A percentile compares a stretch with the other conserved stretches of the same genome.
Evolutionary conservation across 495 filamentous ascomycete species (phyloP).

Genomic region (Trichoderma parareesei): DNA sequence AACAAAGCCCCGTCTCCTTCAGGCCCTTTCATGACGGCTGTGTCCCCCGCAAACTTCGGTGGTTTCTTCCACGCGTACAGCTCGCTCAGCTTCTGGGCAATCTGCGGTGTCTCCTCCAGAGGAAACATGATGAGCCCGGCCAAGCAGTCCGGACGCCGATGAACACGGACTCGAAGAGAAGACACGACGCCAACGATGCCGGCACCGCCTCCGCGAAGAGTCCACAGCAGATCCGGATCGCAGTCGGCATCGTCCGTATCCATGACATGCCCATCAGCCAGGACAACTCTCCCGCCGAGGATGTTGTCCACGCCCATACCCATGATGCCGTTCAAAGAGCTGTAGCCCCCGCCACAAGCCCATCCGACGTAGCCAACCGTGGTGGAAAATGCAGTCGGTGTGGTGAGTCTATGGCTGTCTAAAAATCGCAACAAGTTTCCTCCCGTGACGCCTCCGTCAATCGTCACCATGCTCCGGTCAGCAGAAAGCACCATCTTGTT

Average conservation of each 20-base stretch:
- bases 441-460: not conserved
- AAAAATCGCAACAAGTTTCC: not conserved
- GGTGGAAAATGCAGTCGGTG: not conserved
- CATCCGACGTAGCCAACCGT: constrained; percentile 28
- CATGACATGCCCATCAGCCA: constrained; percentile 38
- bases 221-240: constrained; percentile 50
- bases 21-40: not conserved
- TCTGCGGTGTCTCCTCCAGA: not conserved
- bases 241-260: constrained; percentile 29
- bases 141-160: not conserved
- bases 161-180: not conserved
- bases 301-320: constrained; percentile 42
- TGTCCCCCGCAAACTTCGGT: not conserved
- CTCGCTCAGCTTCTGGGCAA: not conserved
- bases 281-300: constrained; percentile 38
- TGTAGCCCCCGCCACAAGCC: constrained; percentile 47
- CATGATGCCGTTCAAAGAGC: constrained; percentile 26
- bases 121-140: not conserved
- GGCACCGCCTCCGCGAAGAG: constrained; percentile 45
- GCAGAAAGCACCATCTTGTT: not conserved
- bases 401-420: not conserved
- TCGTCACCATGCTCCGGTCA: not conserved
- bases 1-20: not conserved
- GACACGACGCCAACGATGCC: constrained; percentile 16
- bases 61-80: constrained; percentile 6